Evolutionary conservation across 2,329 filamentous ascomycete genomes (phyloP), one percentile per base, ranked within the genome.

Genomic region (Thyridium curvatum): DNA sequence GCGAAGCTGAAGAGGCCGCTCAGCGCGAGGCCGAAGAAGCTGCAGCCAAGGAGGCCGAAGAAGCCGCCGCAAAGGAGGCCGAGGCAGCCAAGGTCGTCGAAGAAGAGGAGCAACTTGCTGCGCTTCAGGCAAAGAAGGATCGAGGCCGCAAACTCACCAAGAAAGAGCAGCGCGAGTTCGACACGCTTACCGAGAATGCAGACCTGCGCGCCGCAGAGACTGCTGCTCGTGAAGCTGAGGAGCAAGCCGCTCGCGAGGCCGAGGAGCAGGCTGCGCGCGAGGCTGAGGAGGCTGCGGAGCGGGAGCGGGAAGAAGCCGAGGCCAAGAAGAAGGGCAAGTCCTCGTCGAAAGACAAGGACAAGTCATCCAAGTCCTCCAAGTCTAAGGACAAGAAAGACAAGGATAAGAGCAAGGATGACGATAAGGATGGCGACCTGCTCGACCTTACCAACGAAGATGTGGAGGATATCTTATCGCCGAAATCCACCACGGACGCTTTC

Each of bases 401-500:
- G 18, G 49, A 51, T 18, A 48, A 48, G 30, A 45, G 10, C 8
- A 18, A 53, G 15, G 51, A 61, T 18, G 51, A 53, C n/a, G 51
- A 57, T 26, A 52, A 58, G 28, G 55, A 54, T 26, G 46, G 52
- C 30, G 51, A 49, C 26, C 39, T 53, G 15, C 46, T 60, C 30
- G 58, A 68, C 18, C 56, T 69, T 38, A 64, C 59, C 10, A 52
- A 62, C 10, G 64, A 68, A 28, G 58, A 70, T 39, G 53, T 70
- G 18, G 66, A 69, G 37, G 64, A 68, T 46, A 54, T 71, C 14
- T 52, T 70, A 28, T 47, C 44, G 35, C 45, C 43, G 16, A 48
- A 72, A 56, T 39, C 48, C 49, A 33, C 62, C 40, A 52, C 50
- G 32, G 64, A 70, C 41, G 55, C 70, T 1, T 80, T 79, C 55